Evolutionary conservation across 768 basidiomycete species (phyloP).

Genomic region (Kwoniella pini): DNA sequence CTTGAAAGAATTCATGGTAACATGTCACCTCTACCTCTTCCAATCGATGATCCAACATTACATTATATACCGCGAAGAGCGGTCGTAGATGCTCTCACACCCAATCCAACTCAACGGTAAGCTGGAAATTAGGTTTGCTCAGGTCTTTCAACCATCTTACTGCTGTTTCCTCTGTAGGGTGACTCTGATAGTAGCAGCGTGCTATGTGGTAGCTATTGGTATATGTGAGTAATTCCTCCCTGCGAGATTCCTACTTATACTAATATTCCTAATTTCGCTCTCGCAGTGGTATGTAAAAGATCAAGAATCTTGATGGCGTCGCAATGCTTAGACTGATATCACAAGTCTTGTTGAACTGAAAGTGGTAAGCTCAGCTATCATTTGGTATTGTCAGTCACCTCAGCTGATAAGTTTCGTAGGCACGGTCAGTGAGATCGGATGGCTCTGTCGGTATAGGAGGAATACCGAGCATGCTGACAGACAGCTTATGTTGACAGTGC

Average conservation of each 20-base stretch:
- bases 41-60: not conserved
- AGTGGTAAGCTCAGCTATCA: conserved; percentile 26
- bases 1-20: not conserved
- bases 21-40: conserved; percentile 17
- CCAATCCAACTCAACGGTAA: conserved; percentile 41
- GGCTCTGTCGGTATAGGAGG: too few species aligned
- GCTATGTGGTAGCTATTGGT: conserved; percentile 49
- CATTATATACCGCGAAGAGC: conserved; percentile 21
- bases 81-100: conserved; percentile 21
- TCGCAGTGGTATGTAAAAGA: too few species aligned
- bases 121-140: not conserved
- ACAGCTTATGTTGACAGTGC: conserved; percentile 26
- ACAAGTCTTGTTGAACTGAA: not conserved
- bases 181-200: conserved; percentile 51
- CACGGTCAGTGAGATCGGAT: conserved; percentile 18
- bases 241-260: not conserved
- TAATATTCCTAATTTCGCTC: too few species aligned
- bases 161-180: conserved; percentile 23
- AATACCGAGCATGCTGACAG: not conserved
- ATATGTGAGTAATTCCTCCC: conserved; percentile 38
- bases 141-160: not conserved
- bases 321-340: too few species aligned
- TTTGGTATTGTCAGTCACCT: not conserved
- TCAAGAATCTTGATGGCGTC: not conserved
- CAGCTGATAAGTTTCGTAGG: not conserved